Conservation (phyloP, 192 early-diverging fungal species). For the Geranomyces variabilis region DNA sequence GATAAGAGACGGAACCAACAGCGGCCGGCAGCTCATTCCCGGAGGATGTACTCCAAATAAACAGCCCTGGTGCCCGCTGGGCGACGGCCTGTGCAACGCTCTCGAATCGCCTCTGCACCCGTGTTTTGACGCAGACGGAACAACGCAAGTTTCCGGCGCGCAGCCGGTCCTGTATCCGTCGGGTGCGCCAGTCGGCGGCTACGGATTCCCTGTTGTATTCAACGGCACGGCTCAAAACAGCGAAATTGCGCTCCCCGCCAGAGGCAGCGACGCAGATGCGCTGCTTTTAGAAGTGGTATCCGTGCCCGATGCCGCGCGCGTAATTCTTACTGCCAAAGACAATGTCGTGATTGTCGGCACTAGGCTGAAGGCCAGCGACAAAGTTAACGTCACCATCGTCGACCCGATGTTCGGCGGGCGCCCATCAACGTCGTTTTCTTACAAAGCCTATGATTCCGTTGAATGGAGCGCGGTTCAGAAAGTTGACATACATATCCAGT, state of each 20-base stretch:
- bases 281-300: neutral
- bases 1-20: slow-evolving; percentile 2
- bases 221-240: neutral
- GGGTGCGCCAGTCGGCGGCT: slow-evolving; percentile 13
- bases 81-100: neutral
- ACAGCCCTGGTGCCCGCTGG: slow-evolving; percentile 1
- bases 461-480: neutral
- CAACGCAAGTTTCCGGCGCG: neutral
- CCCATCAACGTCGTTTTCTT: slow-evolving; percentile 1
- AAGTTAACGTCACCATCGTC: neutral
- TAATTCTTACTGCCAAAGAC: neutral
- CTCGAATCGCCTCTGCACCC: neutral
- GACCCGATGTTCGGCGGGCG: neutral
- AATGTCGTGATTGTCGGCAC: neutral
- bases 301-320: neutral
- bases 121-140: slow-evolving; percentile 8
- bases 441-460: neutral
- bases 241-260: neutral
- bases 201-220: neutral
- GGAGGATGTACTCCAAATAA: slow-evolving; percentile 12
- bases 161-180: slow-evolving; percentile 9
- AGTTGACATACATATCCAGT: too few species aligned
- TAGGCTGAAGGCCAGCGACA: neutral
- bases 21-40: neutral
- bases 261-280: too few species aligned